phyloP scores from a whole-genome alignment of 2,329 filamentous ascomycete genomes.

The Diaporthe sp. region DNA sequence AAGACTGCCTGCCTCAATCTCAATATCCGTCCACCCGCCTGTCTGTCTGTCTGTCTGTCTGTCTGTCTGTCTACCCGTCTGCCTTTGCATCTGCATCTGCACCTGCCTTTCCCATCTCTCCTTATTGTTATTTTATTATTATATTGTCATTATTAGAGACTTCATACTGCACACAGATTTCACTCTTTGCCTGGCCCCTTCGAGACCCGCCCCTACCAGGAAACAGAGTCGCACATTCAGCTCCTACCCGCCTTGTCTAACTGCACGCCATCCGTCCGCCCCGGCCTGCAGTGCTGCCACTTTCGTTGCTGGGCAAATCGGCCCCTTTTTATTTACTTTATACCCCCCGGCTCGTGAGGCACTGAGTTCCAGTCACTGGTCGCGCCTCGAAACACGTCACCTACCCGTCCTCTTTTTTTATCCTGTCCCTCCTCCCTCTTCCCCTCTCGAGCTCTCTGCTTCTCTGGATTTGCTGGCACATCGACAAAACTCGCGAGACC shows the following conservation, averaged over 20 bases:
- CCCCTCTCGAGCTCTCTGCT: slow-evolving; percentile 12
- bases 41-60: neutral
- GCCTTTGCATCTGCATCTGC: neutral
- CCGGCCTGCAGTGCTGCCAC: neutral
- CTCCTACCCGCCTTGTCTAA: neutral
- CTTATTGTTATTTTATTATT: slow-evolving; percentile 1
- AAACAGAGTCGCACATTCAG: neutral
- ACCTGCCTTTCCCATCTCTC: neutral
- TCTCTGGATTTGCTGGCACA: slow-evolving; percentile 22
- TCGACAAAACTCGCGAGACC: slow-evolving; percentile 13
- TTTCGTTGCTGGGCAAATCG: slow-evolving; percentile 26
- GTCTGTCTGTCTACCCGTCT: neutral
- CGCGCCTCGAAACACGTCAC: slow-evolving; percentile 29
- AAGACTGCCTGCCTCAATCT: slow-evolving; percentile 2
- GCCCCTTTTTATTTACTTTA: slow-evolving; percentile 32
- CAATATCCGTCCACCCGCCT: neutral
- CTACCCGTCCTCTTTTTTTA: neutral
- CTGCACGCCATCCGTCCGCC: slow-evolving; percentile 5
- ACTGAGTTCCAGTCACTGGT: slow-evolving; percentile 32
- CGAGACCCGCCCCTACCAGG: slow-evolving; percentile 8
- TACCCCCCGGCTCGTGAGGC: slow-evolving; percentile 29
- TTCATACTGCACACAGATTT: neutral
- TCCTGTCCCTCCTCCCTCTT: neutral
- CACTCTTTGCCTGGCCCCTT: neutral
- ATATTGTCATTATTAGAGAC: slow-evolving; percentile 3